These are phyloP conservation scores for Daldinia sp. DNA, from an alignment of 2,329 filamentous ascomycete species.

Conservation along the genomic window DNA sequence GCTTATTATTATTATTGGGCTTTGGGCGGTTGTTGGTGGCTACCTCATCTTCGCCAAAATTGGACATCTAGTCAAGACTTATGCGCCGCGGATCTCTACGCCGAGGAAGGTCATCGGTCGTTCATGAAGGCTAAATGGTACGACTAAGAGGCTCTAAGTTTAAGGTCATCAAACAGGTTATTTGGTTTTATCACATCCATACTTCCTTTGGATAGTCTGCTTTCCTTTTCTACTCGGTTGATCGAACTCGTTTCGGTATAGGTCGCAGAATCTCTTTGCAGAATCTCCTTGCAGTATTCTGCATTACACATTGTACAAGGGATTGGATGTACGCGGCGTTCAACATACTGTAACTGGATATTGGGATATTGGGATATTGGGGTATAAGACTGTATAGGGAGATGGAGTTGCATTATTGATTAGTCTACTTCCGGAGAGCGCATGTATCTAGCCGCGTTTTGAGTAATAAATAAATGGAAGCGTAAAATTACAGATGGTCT, in stretches of 20 bases:
- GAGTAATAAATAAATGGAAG: not conserved
- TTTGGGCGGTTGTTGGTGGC: constrained; percentile 62
- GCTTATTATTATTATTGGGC: constrained; percentile 60
- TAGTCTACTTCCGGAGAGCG: not conserved
- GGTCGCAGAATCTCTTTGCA: not conserved
- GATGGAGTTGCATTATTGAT: not conserved
- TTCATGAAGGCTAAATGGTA: constrained; percentile 12
- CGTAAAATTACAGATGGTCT: not conserved
- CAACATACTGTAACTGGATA: not conserved
- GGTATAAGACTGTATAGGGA: not conserved
- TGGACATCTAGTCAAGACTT: constrained; percentile 54
- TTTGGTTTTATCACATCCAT: not conserved
- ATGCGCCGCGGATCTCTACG: constrained; percentile 16
- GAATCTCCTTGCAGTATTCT: not conserved
- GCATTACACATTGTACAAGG: not conserved
- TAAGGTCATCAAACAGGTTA: not conserved
- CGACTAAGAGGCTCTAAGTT: not conserved
- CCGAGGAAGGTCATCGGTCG: constrained; percentile 16
- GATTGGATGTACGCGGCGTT: not conserved
- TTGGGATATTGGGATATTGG: too few relatives aligned
- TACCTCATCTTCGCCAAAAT: constrained; percentile 64
- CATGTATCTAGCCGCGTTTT: not conserved
- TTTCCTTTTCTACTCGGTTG: not conserved
- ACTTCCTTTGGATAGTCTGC: not conserved
- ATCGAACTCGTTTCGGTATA: not conserved